Conservation (phyloP, 2,329 filamentous ascomycete genomes). For the Venturia nashicola region DNA sequence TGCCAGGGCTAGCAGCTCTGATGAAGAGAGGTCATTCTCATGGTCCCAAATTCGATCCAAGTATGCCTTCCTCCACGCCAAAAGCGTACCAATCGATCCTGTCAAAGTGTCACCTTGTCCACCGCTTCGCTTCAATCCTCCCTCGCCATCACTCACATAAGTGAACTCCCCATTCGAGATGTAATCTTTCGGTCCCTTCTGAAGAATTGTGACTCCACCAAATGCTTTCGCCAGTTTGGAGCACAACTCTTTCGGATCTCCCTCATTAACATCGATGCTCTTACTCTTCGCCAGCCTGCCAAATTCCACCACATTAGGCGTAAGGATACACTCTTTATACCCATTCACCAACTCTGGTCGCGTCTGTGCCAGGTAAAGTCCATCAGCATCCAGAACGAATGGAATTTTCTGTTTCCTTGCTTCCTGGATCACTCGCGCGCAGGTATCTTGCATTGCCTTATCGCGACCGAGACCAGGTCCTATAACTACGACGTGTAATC, state of each 20-base stretch:
- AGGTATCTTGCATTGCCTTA: conserved; percentile 77
- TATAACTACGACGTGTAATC: conserved; percentile 84
- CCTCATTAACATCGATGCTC: conserved; percentile 47
- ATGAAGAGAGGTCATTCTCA: conserved; percentile 39
- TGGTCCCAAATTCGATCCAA: conserved; percentile 67
- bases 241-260: conserved; percentile 45
- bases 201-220: conserved; percentile 79
- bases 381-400: conserved; percentile 87
- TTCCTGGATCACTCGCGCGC: conserved; percentile 63
- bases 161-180: conserved; percentile 71
- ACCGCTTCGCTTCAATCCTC: conserved; percentile 79
- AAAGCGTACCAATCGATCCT: conserved; percentile 73
- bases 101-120: conserved; percentile 95
- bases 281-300: conserved; percentile 65
- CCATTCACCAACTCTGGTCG: conserved; percentile 66
- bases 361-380: conserved; percentile 63
- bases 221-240: conserved; percentile 61
- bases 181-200: conserved; percentile 75
- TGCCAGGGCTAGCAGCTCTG: conserved; percentile 56
- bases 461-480: conserved; percentile 89
- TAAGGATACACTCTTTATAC: conserved; percentile 75
- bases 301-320: conserved; percentile 93
- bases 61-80: conserved; percentile 83
- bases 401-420: conserved; percentile 62
- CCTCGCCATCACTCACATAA: conserved; percentile 63